Percentiles rank a stretch among this genome's conserved stretches.
Evolutionary conservation across 768 basidiomycete species (phyloP).

Genomic region (Boletus subparvulus): DNA sequence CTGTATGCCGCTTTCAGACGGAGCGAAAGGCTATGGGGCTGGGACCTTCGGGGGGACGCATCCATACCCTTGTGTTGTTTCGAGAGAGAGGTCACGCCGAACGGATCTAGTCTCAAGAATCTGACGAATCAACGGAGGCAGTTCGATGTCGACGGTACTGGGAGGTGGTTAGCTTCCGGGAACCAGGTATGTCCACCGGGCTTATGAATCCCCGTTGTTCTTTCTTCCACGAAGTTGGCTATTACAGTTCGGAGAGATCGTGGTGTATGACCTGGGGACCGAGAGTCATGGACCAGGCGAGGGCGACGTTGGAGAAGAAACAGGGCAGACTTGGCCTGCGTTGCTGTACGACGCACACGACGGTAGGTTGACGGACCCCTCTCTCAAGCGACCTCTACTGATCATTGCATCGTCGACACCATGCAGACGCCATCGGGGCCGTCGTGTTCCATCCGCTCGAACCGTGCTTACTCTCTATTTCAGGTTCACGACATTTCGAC

Average conservation of each 20-base stretch:
- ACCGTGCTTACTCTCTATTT: constrained; percentile 58
- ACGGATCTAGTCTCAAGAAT: not conserved
- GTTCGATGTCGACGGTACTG: constrained; percentile 77
- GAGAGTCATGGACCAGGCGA: constrained; percentile 5
- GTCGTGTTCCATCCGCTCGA: constrained; percentile 70
- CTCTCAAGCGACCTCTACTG: not conserved
- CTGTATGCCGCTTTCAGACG: constrained; percentile 81
- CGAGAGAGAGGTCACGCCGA: constrained; percentile 1
- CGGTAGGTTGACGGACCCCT: constrained; percentile 40
- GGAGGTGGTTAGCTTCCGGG: constrained; percentile 63
- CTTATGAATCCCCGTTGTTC: not conserved
- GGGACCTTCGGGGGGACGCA: constrained; percentile 72
- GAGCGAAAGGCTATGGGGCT: constrained; percentile 56
- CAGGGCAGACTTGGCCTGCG: constrained; percentile 24
- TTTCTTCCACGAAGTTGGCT: not conserved
- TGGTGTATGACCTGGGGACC: constrained; percentile 52
- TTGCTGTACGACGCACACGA: constrained; percentile 52
- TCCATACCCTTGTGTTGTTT: constrained; percentile 42
- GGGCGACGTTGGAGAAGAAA: not conserved
- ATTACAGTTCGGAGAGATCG: constrained; percentile 55
- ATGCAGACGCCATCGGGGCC: constrained; percentile 68
- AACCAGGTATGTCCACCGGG: constrained; percentile 52
- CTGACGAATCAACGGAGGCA: constrained; percentile 71
- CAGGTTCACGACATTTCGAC: constrained; percentile 77
- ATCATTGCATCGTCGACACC: not conserved